Evolutionary conservation across 202 grass and related monocot genomes (phyloP), one percentile per base, ranked within the genome.

Genomic region (Musa balbisiana): DNA sequence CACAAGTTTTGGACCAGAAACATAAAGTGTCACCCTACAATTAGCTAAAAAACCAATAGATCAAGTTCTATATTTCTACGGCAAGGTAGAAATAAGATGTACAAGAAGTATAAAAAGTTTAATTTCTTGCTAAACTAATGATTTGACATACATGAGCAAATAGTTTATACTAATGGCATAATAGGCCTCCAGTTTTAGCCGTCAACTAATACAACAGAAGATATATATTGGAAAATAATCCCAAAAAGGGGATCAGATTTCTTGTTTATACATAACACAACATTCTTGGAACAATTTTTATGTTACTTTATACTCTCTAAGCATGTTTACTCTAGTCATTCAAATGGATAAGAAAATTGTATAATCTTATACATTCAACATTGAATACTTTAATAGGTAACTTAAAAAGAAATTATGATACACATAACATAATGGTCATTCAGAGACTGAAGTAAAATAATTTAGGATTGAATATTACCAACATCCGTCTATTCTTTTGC

Each of bases 401-500:
- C n/a, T 8, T 8, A 60, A 16, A n/a, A n/a, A 60, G n/a, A 4
- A 13, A 58, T 58, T 58, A 58, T 58, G 55, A 58, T 58, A 58
- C 17, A 16, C 14, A 58, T 33, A 43, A 19, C 17, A 69, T 8
- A 69, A 69, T 69, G 67, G 9, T 69, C 3, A 50, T 50, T 69
- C 14, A 11, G 67, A 51, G 26, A n/a, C 68, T 22, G 26, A 58
- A 49, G 4, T 69, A 49, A 70, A 79, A 10, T 4, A 15, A 11
- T 71, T 27, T 59, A 52, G n/a, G 62, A 84, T 65, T 22, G 67
- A 55, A 74, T 29, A 55, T 17, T 85, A 92, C 90, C 82, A 92
- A 52, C 82, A 87, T 89, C 43, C 90, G 78, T 17, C 87, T 78
- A 71, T 92, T 92, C 72, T 81, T 92, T 76, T 92, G 87, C 90